Conservation (phyloP, 805 yeast species). For the Jamesozyma lodderae region DNA sequence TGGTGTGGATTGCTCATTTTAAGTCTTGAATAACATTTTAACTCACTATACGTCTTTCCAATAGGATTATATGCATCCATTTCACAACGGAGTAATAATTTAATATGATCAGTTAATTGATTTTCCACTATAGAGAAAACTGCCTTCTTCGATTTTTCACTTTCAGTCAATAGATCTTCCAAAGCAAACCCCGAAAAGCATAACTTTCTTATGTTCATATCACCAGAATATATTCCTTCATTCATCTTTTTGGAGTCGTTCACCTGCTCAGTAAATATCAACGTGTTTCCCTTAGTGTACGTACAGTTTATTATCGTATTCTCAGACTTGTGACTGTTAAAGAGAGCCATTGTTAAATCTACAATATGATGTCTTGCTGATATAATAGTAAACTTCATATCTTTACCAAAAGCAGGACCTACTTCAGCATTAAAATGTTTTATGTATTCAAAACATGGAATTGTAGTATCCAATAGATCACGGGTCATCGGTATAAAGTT, state of each 20-base stretch:
- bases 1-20: slow-evolving; percentile 17
- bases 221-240: slow-evolving; percentile 10
- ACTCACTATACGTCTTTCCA: slow-evolving; percentile 19
- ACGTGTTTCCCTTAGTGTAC: slow-evolving; percentile 10
- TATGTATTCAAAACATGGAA: slow-evolving; percentile 19
- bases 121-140: slow-evolving; percentile 23
- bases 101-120: slow-evolving; percentile 11
- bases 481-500: slow-evolving; percentile 15
- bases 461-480: slow-evolving; percentile 14
- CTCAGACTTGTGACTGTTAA: slow-evolving; percentile 7
- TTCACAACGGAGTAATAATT: slow-evolving; percentile 26
- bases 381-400: slow-evolving; percentile 14
- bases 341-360: slow-evolving; percentile 21
- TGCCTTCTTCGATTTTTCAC: slow-evolving; percentile 4
- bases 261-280: slow-evolving; percentile 17
- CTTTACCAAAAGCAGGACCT: neutral
- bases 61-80: slow-evolving; percentile 24
- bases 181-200: slow-evolving; percentile 27
- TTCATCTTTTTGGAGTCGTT: neutral
- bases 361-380: slow-evolving; percentile 27
- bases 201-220: slow-evolving; percentile 10
- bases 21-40: slow-evolving; percentile 24
- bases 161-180: slow-evolving; percentile 19
- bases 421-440: slow-evolving; percentile 5
- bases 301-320: slow-evolving; percentile 11